Base-by-base conservation (phyloP, 2,329 filamentous ascomycete species). In the Penicillium decumbens region DNA sequence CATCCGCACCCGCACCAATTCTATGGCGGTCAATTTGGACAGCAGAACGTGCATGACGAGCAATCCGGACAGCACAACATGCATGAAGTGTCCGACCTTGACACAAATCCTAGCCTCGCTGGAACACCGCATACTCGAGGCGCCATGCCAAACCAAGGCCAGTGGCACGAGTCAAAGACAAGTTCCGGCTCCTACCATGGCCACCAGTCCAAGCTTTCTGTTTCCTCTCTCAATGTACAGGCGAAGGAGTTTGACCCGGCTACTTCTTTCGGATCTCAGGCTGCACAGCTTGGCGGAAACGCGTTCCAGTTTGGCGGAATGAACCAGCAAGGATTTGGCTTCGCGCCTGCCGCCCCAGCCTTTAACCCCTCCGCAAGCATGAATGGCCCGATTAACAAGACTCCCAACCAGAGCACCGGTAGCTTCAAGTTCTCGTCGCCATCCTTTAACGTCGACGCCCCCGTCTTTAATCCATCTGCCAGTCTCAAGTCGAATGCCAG, bases 191-290 rank as follows among this genome's bases (percentile, higher is more conserved):
- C 33, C 15, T 37, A 23, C 18, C 33, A 20, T 18, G 33, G 66
- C 9, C 87, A 90, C 62, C 78, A 76, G 15, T 85, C 84, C 64
- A 88, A 86, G 60, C 76, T 83, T 3, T 91, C 77, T 0, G 70
- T 84, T 38, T 89, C 89, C 0, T 91, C 85, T 58, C 80, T 97
- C 59, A 97, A 97, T 61, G 90, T 95, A 27, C 82, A 86, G 54
- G 92, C 92, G 0, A 87, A 90, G 41, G 89, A 93, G 63, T 96
- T 96, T 76, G 89, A 85, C 47, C 80, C 81, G 6, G 69, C 69
- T 30, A 72, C 72, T 13, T 73, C 76, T 2, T 81, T 81, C 59
- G 72, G 71, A 38, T 71, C 77, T 13, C 72, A 68, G 13, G 65
- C 65, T 37, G 71, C 72, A 51, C 67, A 75, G 2, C 76, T 76